Base-by-base conservation (phyloP, 371 early-diverging fungal species). In the Encephalitozoon intestinalis region DNA sequence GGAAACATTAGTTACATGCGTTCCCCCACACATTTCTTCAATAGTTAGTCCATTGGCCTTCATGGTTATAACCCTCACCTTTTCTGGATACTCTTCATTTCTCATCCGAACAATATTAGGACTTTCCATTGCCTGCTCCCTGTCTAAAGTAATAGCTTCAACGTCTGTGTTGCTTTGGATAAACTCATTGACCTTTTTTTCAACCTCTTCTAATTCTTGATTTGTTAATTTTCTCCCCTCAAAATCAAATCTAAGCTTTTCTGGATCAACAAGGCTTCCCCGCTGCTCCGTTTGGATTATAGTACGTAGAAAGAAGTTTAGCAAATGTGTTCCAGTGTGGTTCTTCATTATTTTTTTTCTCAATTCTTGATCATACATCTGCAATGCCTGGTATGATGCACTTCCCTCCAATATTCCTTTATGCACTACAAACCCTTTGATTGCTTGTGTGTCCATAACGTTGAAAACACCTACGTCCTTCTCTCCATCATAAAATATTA, bases 21-120 rank as follows among this genome's bases (percentile, higher is more conserved):
- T 95, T 78, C 99, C 99, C 82, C 99, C 97, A 84, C 99, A 99
- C 84, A 96, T 91, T 86, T 99, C 99, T 66, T 94, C 88, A 54
- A 92, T 91, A 77, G 88, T 87, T 39, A 87, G 85, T 5, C 84
- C 83, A 92, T 93, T 94, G 67, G 89, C 87, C 1, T 41, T 26
- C 78, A 93, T 91, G 40, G 87, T 78, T 0, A 91, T 90, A 80
- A 93, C 89, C 11, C 85, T 63, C 31, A 85, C 77, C 8, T 40
- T 49, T 68, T 88, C 85, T 31, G 92, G 86, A 52, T 97, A 87
- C 49, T 92, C 92, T 76, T 92, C 91, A 23, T 95, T 87, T 76
- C 90, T 89, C 74, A 88, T 89, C 26, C 94, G 92, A 79, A 95
- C 88, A 8, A 93, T 90, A 65, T 93, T 89, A 21, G 94, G 94